Conservation (phyloP, 176 grass and related monocot species). For the Ensete ventricosum region DNA sequence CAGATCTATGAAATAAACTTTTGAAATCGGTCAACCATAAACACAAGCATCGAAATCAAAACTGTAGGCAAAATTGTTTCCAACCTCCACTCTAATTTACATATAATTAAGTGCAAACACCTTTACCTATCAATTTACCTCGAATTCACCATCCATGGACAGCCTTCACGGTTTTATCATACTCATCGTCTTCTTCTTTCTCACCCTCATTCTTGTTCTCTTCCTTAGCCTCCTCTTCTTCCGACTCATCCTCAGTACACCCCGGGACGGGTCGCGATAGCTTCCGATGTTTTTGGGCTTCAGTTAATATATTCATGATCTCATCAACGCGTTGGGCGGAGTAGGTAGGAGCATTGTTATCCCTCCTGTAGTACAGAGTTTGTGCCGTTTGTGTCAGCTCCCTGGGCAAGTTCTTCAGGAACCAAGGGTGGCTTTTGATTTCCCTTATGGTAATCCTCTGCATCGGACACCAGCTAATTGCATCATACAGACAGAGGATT, state of each 20-base stretch:
- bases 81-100: not conserved
- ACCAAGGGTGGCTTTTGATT: conserved; percentile 95
- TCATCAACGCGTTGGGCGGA: conserved; percentile 70
- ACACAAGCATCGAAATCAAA: not conserved
- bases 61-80: not conserved
- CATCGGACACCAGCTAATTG: not conserved
- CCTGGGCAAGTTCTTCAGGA: conserved; percentile 90
- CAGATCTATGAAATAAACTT: not conserved
- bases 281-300: conserved; percentile 62
- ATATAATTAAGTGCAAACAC: not conserved
- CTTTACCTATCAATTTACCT: conserved; percentile 9
- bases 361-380: conserved; percentile 65
- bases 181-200: conserved; percentile 33
- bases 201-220: conserved; percentile 18
- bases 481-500: not conserved
- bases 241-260: conserved; percentile 42
- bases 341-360: conserved; percentile 57
- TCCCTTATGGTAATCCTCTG: conserved; percentile 94
- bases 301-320: conserved; percentile 72
- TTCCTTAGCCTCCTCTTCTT: conserved; percentile 53
- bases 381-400: conserved; percentile 71
- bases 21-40: not conserved
- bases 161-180: conserved; percentile 72
- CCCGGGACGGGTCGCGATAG: conserved; percentile 28
- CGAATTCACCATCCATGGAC: conserved; percentile 59